Conservation (phyloP, 2,329 filamentous ascomycete species). For the Xylaria digitata region DNA sequence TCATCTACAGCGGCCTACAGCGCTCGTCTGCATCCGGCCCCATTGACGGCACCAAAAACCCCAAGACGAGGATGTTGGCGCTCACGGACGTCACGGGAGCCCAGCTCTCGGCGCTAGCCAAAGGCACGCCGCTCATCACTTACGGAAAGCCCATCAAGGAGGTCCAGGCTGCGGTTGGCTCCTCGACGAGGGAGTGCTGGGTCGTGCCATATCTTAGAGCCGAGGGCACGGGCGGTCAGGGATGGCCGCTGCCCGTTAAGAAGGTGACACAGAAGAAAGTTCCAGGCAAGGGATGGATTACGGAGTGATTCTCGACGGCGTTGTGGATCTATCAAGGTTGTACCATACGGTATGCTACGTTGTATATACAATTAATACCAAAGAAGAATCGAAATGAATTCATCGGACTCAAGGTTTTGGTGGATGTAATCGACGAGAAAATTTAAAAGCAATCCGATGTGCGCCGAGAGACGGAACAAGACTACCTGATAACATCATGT, state of each 20-base stretch:
- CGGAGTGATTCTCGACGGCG: conserved; percentile 58
- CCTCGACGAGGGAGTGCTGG: conserved; percentile 77
- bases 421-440: not conserved
- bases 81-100: conserved; percentile 81
- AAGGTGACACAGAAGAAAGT: conserved; percentile 85
- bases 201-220: conserved; percentile 81
- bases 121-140: conserved; percentile 83
- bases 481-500: not conserved
- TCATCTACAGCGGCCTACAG: conserved; percentile 89
- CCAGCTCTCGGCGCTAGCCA: conserved; percentile 81
- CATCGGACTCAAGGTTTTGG: not conserved
- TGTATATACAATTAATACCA: conserved; percentile 15
- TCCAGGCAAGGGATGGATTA: conserved; percentile 77
- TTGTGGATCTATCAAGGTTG: not conserved
- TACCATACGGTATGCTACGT: not conserved
- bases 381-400: not conserved
- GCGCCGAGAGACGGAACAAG: not conserved
- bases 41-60: conserved; percentile 57
- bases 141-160: conserved; percentile 95
- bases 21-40: conserved; percentile 63
- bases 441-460: not conserved
- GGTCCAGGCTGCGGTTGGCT: conserved; percentile 61
- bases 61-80: conserved; percentile 88
- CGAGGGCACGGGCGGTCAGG: conserved; percentile 72
- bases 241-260: conserved; percentile 87